Evolutionary conservation across 2,329 filamentous ascomycete genomes (phyloP), one percentile per base, ranked within the genome.

Genomic region (Stagonosporopsis vannaccii): DNA sequence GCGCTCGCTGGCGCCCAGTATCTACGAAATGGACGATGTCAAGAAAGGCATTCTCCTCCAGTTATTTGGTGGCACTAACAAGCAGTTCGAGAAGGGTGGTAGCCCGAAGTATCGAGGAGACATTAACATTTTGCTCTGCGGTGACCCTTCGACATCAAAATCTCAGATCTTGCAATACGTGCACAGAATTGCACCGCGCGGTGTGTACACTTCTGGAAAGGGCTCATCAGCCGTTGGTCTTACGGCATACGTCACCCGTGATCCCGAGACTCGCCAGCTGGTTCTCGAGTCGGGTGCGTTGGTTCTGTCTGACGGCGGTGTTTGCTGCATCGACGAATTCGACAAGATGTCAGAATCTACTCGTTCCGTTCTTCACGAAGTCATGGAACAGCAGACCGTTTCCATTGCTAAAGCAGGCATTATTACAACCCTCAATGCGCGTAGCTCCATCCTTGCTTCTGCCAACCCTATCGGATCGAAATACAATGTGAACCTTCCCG

Each of bases 31-130:
- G 88, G 95, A 99, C 66, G 95, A 99, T 70, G 92, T 98, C 43
- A 99, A 99, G 83, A 99, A 99, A 79, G 95, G 95, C 11, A 97
- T 99, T 59, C 82, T 99, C 11, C 87, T 99, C 4, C 95, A 99
- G 72, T 86, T 99, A 36, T 99, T 99, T 73, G 94, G 95, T 33
- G 95, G 95, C 53, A 97, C 95, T 30, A 99, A 99, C 82, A 99
- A 99, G 80, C 91, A 91, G 0, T 99, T 99, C 76, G 87, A 96
- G 56, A 98, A 97, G 77, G 95, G 95, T 52, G 95, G 93, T 55
- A 97, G 91, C 71, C 95, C 95, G 6, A 93, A 90, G 68, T 99
- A 99, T 76, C 87, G 95, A 80, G 95, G 95, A 60, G 95, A 99
- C 76, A 97, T 99, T 80, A 99, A 99, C 74, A 86, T 99, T 46